Percentiles rank a stretch among this genome's conserved stretches.
Conservation (phyloP, 2,329 filamentous ascomycete genomes). For the Penicillium concentricum region DNA sequence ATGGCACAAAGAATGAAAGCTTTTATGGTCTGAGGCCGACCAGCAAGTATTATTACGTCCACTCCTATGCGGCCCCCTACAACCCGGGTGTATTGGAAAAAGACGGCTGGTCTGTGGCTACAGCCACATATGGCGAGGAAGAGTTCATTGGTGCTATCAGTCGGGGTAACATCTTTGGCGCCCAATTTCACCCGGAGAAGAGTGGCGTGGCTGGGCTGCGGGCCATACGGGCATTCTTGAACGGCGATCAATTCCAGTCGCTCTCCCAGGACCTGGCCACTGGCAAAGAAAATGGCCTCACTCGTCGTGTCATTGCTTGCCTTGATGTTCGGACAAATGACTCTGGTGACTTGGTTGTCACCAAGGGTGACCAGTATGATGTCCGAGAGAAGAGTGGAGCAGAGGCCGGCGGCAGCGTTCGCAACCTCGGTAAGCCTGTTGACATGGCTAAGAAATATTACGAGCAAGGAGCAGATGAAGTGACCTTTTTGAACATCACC, state of each 20-base stretch:
- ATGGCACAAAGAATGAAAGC: conserved; percentile 47
- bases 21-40: conserved; percentile 76
- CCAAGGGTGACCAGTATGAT: conserved; percentile 98
- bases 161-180: conserved; percentile 80
- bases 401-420: conserved; percentile 61
- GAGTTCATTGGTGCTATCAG: conserved; percentile 89
- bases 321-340: conserved; percentile 95
- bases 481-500: conserved; percentile 98
- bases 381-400: conserved; percentile 79
- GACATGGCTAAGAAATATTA: conserved; percentile 94
- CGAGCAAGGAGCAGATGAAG: conserved; percentile 91
- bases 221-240: conserved; percentile 80
- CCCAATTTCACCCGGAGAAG: conserved; percentile 98
- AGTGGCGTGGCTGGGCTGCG: conserved; percentile 85
- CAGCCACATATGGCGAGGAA: conserved; percentile 80
- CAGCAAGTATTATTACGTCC: conserved; percentile 99
- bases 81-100: conserved; percentile 69
- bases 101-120: conserved; percentile 89
- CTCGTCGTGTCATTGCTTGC: conserved; percentile 91
- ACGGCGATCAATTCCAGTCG: conserved; percentile 61
- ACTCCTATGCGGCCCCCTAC: conserved; percentile 87
- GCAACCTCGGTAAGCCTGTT: conserved; percentile 95
- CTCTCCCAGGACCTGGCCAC: conserved; percentile 41
- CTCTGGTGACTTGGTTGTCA: conserved; percentile 90
- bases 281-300: conserved; percentile 63